Conservation (phyloP, 2,329 filamentous ascomycete species). For the Grosmannia clavigera region DNA sequence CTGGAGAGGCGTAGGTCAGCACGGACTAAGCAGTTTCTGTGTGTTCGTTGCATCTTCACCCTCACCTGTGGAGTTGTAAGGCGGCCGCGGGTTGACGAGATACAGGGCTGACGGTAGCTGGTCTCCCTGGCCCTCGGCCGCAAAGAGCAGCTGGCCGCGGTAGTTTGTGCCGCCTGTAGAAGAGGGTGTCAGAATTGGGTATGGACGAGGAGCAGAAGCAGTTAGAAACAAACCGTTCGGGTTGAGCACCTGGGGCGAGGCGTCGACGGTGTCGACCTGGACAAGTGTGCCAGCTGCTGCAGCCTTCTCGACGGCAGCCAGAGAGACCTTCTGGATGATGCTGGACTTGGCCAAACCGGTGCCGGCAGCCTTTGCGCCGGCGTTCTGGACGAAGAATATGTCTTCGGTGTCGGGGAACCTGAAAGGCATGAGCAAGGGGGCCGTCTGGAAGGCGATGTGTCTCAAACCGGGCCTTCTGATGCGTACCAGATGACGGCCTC, state of each 20-base stretch:
- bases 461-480: background rate
- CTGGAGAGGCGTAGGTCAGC: constrained; percentile 14
- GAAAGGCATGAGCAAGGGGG: background rate
- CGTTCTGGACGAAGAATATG: constrained; percentile 42
- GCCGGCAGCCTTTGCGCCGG: constrained; percentile 31
- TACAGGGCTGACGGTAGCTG: constrained; percentile 26
- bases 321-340: constrained; percentile 36
- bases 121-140: constrained; percentile 36
- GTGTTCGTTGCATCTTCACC: background rate
- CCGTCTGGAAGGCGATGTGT: background rate
- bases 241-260: constrained; percentile 32
- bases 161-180: constrained; percentile 36
- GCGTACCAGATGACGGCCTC: constrained; percentile 40
- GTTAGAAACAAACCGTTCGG: constrained; percentile 29
- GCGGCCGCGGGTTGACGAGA: constrained; percentile 29
- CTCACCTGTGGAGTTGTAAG: constrained; percentile 37
- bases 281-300: constrained; percentile 8
- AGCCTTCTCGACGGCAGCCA: constrained; percentile 27
- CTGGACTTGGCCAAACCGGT: constrained; percentile 38
- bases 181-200: background rate
- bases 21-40: background rate
- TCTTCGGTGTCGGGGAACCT: constrained; percentile 34
- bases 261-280: constrained; percentile 23
- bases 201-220: background rate
- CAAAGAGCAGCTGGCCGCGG: constrained; percentile 34